Evolutionary conservation across 164 flowering plant species (phyloP).

Genomic region (Magnolia changhungtana): DNA sequence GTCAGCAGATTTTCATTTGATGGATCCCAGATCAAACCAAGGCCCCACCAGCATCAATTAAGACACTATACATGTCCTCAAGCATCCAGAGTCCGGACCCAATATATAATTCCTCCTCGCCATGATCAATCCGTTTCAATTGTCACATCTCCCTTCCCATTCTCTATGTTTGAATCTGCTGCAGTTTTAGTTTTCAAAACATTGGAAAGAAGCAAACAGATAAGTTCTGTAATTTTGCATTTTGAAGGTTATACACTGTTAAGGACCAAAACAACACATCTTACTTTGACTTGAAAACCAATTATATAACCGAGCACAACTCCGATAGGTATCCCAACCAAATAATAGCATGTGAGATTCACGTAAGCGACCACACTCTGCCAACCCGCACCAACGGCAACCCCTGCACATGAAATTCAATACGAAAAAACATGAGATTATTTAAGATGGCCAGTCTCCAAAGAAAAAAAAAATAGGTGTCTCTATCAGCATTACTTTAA

Average conservation of each 20-base stretch:
- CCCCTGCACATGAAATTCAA: conserved; percentile 20
- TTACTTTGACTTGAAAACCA: conserved; percentile 33
- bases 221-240: background rate
- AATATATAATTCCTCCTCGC: background rate
- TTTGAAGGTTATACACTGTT: too few species aligned
- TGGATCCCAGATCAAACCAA: too few species aligned
- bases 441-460: too few species aligned
- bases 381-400: conserved; percentile 46
- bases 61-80: too few species aligned
- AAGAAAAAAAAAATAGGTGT: background rate
- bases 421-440: too few species aligned
- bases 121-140: background rate
- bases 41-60: too few species aligned
- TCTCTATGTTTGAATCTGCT: too few species aligned
- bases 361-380: conserved; percentile 39
- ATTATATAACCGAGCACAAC: conserved; percentile 36
- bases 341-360: conserved; percentile 38
- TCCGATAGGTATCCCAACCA: conserved; percentile 49
- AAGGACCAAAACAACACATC: background rate
- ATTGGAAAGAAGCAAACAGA: background rate
- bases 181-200: background rate
- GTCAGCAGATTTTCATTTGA: too few species aligned
- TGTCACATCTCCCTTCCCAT: background rate
- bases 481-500: too few species aligned
- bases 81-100: too few species aligned